Percentiles rank a stretch among this genome's conserved stretches.
Evolutionary conservation across 768 basidiomycete genomes (phyloP).

Genomic region (Amylocystis lapponica): DNA sequence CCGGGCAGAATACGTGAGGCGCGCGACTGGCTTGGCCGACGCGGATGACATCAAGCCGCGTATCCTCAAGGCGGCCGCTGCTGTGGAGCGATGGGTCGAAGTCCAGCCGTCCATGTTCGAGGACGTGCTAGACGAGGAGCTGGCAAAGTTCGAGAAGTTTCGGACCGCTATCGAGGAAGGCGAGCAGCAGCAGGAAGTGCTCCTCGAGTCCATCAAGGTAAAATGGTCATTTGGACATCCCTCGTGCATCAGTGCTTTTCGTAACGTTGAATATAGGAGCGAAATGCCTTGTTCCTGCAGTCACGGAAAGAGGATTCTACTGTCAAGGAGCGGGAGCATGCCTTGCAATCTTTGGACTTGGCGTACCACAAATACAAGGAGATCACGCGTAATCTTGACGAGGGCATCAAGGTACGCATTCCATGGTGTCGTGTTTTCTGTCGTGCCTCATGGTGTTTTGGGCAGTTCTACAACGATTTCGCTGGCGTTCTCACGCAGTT

Average conservation of each 20-base stretch:
- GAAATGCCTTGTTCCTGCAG: conserved; percentile 69
- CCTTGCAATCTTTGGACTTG: conserved; percentile 74
- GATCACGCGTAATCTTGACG: conserved; percentile 77
- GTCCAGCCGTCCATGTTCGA: conserved; percentile 87
- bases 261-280: conserved; percentile 32
- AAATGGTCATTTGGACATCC: conserved; percentile 17
- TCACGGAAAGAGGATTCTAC: conserved; percentile 74
- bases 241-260: neutral
- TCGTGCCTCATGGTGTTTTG: neutral
- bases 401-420: conserved; percentile 70
- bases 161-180: conserved; percentile 48
- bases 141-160: conserved; percentile 78
- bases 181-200: conserved; percentile 51
- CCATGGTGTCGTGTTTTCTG: neutral
- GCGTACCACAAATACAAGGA: conserved; percentile 88
- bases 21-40: conserved; percentile 55
- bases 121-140: conserved; percentile 68
- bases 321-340: conserved; percentile 76
- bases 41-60: conserved; percentile 70
- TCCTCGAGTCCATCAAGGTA: conserved; percentile 69
- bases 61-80: conserved; percentile 60
- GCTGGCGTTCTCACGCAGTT: conserved; percentile 65
- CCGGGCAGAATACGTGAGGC: conserved; percentile 55
- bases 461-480: conserved; percentile 90
- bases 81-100: conserved; percentile 61